Percentiles rank a stretch among this genome's conserved stretches.
phyloP scores from a whole-genome alignment of 805 yeast species.

The Ogataea zsoltii region DNA sequence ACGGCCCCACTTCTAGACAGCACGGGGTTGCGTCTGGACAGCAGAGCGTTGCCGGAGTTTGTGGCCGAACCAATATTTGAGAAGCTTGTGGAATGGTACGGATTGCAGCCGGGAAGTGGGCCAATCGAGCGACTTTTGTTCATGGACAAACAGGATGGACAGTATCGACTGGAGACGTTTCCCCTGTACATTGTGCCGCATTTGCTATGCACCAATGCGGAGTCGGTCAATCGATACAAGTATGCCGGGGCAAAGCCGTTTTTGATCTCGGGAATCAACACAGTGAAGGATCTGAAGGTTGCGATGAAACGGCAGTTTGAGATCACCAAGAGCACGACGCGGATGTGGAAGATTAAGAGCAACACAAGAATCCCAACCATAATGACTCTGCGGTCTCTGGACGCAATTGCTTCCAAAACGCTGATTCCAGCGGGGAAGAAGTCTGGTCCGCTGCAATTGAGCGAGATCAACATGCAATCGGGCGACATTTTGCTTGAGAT shows the following conservation, averaged over 20 bases:
- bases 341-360: constrained; percentile 29
- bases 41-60: constrained; percentile 29
- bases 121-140: constrained; percentile 41
- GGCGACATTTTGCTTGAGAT: constrained; percentile 30
- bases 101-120: constrained; percentile 40
- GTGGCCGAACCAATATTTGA: constrained; percentile 48
- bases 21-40: constrained; percentile 40
- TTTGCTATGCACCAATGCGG: constrained; percentile 25
- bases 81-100: constrained; percentile 54
- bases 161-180: constrained; percentile 24
- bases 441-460: constrained; percentile 14
- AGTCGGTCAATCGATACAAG: constrained; percentile 30
- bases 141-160: constrained; percentile 24
- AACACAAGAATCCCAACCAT: constrained; percentile 18
- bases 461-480: constrained; percentile 18
- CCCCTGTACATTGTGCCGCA: constrained; percentile 32
- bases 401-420: constrained; percentile 17
- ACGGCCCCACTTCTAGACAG: constrained; percentile 45
- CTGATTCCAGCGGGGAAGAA: constrained; percentile 27
- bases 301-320: constrained; percentile 25
- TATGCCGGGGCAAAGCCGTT: constrained; percentile 37
- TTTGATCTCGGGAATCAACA: constrained; percentile 37
- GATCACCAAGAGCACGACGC: constrained; percentile 13
- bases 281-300: constrained; percentile 29
- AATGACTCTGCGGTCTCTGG: constrained; percentile 19